Percentiles rank a stretch among this genome's conserved stretches.
These are phyloP conservation scores for Cydonia oblonga DNA, from an alignment of 331 rosid genomes.

Conservation along the genomic window DNA sequence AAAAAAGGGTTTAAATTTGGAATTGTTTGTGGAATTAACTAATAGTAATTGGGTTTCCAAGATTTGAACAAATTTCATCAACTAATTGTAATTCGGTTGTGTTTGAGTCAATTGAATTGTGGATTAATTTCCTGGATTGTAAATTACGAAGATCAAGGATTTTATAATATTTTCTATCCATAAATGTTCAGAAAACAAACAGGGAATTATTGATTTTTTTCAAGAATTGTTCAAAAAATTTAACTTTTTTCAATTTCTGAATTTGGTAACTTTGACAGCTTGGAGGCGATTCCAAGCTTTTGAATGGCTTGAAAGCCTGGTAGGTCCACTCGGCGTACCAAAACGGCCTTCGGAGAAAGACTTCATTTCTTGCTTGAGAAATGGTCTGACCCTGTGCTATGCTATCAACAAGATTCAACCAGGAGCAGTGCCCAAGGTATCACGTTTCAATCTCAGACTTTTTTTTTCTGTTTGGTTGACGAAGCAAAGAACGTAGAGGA, in stretches of 20 bases:
- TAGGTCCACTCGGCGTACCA: slow-evolving; percentile 64
- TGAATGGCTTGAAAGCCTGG: slow-evolving; percentile 68
- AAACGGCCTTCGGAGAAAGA: slow-evolving; percentile 67
- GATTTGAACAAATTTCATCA: not conserved
- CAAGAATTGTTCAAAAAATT: not conserved
- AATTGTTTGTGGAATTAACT: not conserved
- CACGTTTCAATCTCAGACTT: not conserved
- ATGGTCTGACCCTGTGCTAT: slow-evolving; percentile 68
- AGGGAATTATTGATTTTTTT: not conserved
- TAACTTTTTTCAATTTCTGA: not conserved
- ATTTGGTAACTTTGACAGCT: slow-evolving; percentile 30
- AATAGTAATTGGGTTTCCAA: not conserved
- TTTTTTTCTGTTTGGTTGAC: not conserved
- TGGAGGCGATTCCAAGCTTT: slow-evolving; percentile 82
- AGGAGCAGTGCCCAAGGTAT: slow-evolving; percentile 77
- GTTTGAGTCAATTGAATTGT: not conserved
- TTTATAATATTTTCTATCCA: not conserved
- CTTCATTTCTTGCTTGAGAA: slow-evolving; percentile 84
- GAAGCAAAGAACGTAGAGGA: not conserved
- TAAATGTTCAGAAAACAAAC: not conserved
- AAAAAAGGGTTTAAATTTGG: too few relatives aligned
- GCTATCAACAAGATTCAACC: slow-evolving; percentile 89
- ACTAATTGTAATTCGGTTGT: not conserved
- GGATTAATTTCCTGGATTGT: not conserved
- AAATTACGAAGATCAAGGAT: not conserved